Evolutionary conservation across 1,139 yeast genomes (phyloP).

Genomic region (Taphrina deformans): DNA sequence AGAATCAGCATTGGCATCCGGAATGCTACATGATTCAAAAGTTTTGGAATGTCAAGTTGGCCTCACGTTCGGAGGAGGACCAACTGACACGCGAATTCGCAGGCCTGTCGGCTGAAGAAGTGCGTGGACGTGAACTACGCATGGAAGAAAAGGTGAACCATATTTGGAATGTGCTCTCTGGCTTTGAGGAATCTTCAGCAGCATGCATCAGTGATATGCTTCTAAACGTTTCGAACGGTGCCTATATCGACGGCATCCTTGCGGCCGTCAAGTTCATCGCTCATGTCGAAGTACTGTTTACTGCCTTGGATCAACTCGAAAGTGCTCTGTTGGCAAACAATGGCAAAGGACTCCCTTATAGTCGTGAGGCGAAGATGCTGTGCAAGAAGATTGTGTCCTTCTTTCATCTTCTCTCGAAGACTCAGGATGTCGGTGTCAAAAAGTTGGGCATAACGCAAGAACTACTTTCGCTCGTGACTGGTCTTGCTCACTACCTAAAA

Average conservation of each 20-base stretch:
- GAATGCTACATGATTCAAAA: slow-evolving; percentile 98
- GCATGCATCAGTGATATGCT: slow-evolving; percentile 90
- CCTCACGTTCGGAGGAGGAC: slow-evolving; percentile 41
- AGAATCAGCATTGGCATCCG: slow-evolving; percentile 97
- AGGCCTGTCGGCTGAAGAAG: slow-evolving; percentile 54
- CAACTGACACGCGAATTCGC: slow-evolving; percentile 23
- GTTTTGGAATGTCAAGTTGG: slow-evolving; percentile 89
- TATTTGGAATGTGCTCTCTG: slow-evolving; percentile 85
- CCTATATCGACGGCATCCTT: slow-evolving; percentile 66
- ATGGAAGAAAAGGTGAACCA: slow-evolving; percentile 70
- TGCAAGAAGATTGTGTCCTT: slow-evolving; percentile 52
- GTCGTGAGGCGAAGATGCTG: slow-evolving; percentile 85
- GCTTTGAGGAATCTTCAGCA: slow-evolving; percentile 91
- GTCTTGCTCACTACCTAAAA: slow-evolving; percentile 89
- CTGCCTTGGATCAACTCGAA: slow-evolving; percentile 60
- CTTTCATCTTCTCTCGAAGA: slow-evolving; percentile 48
- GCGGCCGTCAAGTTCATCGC: slow-evolving; percentile 74
- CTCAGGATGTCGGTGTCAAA: slow-evolving; percentile 37
- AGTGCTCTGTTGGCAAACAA: slow-evolving; percentile 8
- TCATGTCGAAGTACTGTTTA: slow-evolving; percentile 73
- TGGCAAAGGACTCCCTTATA: slow-evolving; percentile 44
- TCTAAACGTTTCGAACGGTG: slow-evolving; percentile 74
- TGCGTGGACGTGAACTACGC: slow-evolving; percentile 61
- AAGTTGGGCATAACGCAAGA: slow-evolving; percentile 53
- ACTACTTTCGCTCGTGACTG: slow-evolving; percentile 78